Evolutionary conservation across 352 stramenopile genomes (phyloP).

Genomic region (Globisporangium polare): DNA sequence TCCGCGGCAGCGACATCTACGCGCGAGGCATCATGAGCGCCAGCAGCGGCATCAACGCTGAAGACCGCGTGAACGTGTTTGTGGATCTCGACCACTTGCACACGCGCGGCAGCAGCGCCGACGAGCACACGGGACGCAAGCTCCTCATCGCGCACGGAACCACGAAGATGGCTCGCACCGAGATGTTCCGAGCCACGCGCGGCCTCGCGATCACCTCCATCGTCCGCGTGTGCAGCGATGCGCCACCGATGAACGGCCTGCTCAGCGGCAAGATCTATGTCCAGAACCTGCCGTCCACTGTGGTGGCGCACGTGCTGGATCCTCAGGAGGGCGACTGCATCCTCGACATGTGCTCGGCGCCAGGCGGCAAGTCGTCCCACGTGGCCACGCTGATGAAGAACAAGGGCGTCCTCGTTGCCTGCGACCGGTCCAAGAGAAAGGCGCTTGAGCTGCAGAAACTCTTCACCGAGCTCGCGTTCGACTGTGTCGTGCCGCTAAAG

Average conservation of each 20-base stretch:
- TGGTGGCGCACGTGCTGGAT: conserved; percentile 89
- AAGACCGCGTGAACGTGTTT: conserved; percentile 82
- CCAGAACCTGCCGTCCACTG: conserved; percentile 92
- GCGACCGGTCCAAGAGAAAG: conserved; percentile 91
- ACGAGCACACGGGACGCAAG: conserved; percentile 76
- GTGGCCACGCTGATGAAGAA: conserved; percentile 91
- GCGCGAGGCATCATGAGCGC: conserved; percentile 89
- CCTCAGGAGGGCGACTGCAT: conserved; percentile 82
- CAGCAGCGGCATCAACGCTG: conserved; percentile 75
- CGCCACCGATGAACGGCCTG: conserved; percentile 88
- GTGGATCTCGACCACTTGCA: conserved; percentile 80
- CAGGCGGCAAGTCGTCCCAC: conserved; percentile 93
- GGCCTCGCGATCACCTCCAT: conserved; percentile 63
- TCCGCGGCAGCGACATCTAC: conserved; percentile 93
- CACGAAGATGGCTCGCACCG: conserved; percentile 67
- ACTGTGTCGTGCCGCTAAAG: conserved; percentile 52
- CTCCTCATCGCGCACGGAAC: conserved; percentile 70
- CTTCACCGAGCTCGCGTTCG: conserved; percentile 61
- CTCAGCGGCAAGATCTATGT: conserved; percentile 83
- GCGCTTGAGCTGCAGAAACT: conserved; percentile 70
- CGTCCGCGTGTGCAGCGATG: conserved; percentile 70
- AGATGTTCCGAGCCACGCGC: conserved; percentile 70
- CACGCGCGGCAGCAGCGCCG: conserved; percentile 64
- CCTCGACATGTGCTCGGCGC: conserved; percentile 93
- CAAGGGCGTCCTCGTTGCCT: conserved; percentile 78